Evolutionary conservation across 2,329 filamentous ascomycete genomes (phyloP).

Genomic region (Coniochaeta pulveracea): DNA sequence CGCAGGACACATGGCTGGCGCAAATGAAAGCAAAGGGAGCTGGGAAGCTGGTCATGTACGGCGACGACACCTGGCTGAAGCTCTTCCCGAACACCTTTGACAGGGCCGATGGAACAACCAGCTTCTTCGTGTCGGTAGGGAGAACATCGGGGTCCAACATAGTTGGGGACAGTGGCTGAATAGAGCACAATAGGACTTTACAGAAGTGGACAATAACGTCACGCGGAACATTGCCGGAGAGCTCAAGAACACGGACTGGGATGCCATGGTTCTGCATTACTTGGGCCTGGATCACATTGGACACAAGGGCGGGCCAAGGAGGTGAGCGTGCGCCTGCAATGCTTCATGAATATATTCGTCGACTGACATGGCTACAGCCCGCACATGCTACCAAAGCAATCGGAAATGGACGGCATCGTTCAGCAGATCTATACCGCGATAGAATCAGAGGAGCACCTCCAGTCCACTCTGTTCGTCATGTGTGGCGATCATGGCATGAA

Average conservation of each 20-base stretch:
- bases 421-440: slow-evolving; percentile 66
- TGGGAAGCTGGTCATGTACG: slow-evolving; percentile 85
- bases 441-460: slow-evolving; percentile 55
- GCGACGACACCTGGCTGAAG: slow-evolving; percentile 97
- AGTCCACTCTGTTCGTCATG: slow-evolving; percentile 71
- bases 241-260: slow-evolving; percentile 72
- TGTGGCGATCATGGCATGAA: slow-evolving; percentile 99
- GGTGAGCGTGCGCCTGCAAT: slow-evolving; percentile 31
- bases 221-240: slow-evolving; percentile 78
- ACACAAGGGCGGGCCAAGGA: slow-evolving; percentile 83
- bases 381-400: slow-evolving; percentile 87
- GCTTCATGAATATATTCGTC: background rate
- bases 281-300: slow-evolving; percentile 95
- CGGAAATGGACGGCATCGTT: slow-evolving; percentile 84
- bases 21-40: slow-evolving; percentile 67
- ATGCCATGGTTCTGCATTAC: slow-evolving; percentile 88
- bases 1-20: slow-evolving; percentile 91
- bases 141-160: background rate
- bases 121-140: slow-evolving; percentile 91
- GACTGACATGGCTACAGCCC: slow-evolving; percentile 37
- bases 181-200: slow-evolving; percentile 68
- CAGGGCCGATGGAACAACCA: slow-evolving; percentile 83
- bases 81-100: slow-evolving; percentile 85
- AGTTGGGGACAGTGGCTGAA: slow-evolving; percentile 7
- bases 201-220: slow-evolving; percentile 95